Evolutionary conservation across 306 rosid genomes (phyloP), one percentile per base, ranked within the genome.

Genomic region (Cercis canadensis): DNA sequence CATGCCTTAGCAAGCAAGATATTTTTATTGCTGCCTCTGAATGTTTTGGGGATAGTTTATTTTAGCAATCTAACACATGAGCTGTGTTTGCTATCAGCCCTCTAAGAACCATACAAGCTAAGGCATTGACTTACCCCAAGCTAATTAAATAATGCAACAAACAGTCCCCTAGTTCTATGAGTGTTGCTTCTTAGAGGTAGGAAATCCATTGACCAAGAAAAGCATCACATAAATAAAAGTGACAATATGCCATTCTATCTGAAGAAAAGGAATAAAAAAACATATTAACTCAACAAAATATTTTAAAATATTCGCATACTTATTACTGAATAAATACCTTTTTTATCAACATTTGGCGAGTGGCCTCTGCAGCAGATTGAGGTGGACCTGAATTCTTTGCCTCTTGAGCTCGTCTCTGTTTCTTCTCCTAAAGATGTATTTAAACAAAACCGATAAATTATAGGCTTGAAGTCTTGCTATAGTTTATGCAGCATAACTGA

Each of bases 331-430:
- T 31, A 67, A 65, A 75, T 70, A 88, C 96, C 92, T 88, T 90
- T 52, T 78, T 80, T 67, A 63, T 80, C 62, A 85, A 71, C 90
- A 84, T 86, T 74, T 81, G 87, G 37, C 83, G 80, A 34, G 90
- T 67, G 15, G 92, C 90, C 77, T 86, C 98, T 11, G 78, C 86
- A 65, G 95, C 87, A 17, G 95, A 86, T 80, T 87, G 87, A 67
- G 93, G 96, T 74, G 94, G 89, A 76, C 87, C 75, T 5, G 65
- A 54, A 55, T 45, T 71, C 70, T 81, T 83, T 49, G 82, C 85
- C 74, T 84, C 77, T 0, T 73, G 71, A 74, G 81, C 77, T 52
- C 74, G 86, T 80, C 50, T 82, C 32, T 75, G 75, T 52, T 73
- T 83, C 73, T 69, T 67, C 79, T 86, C 92, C 96, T 88, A 65